Evolutionary conservation across 2,329 filamentous ascomycete species (phyloP), one percentile per base, ranked within the genome.

Genomic region (Xylaria arbuscula): DNA sequence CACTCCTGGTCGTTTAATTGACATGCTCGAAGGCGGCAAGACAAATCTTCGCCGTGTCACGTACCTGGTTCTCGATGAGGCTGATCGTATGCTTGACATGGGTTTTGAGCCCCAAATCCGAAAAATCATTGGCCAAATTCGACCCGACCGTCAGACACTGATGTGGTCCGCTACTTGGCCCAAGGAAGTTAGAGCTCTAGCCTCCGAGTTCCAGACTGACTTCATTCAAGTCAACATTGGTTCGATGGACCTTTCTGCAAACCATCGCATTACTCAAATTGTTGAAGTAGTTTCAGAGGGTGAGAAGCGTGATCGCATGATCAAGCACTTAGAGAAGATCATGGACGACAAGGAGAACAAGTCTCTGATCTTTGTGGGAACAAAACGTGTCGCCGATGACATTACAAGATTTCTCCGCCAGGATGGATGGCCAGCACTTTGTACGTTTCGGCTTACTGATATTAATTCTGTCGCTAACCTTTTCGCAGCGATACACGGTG

Each of bases 151-250:
- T 87, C 96, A 99, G 83, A 99, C 96, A 71, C 96, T 96, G 86
- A 97, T 99, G 94, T 99, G 95, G 93, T 99, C 96, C 69, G 96
- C 96, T 76, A 99, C 96, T 7, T 99, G 96, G 94, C 96, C 96
- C 78, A 98, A 98, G 88, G 95, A 98, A 82, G 95, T 99, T 75
- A 93, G 95, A 78, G 92, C 94, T 80, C 87, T 98, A 76, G 95
- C 94, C 64, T 85, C 90, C 60, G 94, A 98, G 80, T 98, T 96
- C 86, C 88, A 97, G 77, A 90, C 92, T 76, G 92, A 99, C 81
- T 98, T 96, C 83, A 98, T 98, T 77, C 96, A 99, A 84, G 96
- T 98, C 84, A 98, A 98, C 85, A 96, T 98, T 78, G 95, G 94
- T 79, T 98, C 96, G 69, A 89, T 97, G 88, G 96, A 98, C 74